Percentiles rank a stretch among this genome's conserved stretches.
Conservation (phyloP, 108 stramenopile species). For the Skeletonema menzelii region DNA sequence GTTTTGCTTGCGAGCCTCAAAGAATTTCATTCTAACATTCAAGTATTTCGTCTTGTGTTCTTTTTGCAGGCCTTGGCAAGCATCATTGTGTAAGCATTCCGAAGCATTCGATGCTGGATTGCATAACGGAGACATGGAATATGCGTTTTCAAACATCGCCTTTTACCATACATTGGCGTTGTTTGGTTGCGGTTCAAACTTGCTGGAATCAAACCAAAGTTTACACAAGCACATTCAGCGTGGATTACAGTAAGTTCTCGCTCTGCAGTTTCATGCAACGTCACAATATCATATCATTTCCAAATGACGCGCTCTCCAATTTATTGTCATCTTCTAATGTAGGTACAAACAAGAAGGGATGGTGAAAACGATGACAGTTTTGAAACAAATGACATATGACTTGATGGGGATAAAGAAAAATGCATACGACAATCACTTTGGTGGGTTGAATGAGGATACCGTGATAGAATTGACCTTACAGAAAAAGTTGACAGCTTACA, state of each 20-base stretch:
- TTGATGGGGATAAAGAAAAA: neutral
- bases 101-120: conserved; percentile 23
- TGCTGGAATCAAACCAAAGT: neutral
- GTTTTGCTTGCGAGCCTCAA: neutral
- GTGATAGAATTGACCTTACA: neutral
- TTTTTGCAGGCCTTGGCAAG: conserved; percentile 11
- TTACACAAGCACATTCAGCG: neutral
- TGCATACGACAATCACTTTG: neutral
- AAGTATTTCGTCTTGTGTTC: no score
- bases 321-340: neutral
- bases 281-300: neutral
- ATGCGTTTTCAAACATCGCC: conserved; percentile 12
- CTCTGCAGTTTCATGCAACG: no score
- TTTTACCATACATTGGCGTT: conserved; percentile 10
- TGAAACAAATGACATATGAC: neutral
- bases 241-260: neutral
- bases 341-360: neutral
- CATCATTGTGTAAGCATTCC: conserved; percentile 22
- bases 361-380: neutral
- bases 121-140: conserved; percentile 24
- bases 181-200: conserved; percentile 31
- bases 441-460: neutral
- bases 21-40: neutral
- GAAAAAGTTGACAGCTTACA: neutral
- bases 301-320: neutral